These are phyloP conservation scores for Eucalyptus microcorys DNA, from an alignment of 345 rosid genomes.

Conservation along the genomic window DNA sequence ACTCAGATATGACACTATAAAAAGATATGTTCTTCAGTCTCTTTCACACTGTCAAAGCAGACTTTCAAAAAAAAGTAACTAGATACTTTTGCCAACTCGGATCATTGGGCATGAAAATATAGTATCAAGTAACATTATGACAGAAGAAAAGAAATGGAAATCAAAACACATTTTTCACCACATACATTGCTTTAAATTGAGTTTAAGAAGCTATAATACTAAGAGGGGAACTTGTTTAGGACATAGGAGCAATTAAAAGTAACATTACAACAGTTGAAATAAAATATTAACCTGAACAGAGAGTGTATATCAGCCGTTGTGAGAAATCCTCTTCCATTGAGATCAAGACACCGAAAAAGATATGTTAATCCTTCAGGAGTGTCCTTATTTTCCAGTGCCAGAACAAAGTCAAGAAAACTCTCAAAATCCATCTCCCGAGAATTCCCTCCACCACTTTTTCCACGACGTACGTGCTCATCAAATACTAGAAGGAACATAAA, in stretches of 20 bases:
- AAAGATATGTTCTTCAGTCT: not conserved
- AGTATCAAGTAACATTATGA: not conserved
- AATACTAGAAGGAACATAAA: constrained; percentile 35
- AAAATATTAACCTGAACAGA: constrained; percentile 69
- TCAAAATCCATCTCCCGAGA: constrained; percentile 94
- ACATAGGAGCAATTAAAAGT: not conserved
- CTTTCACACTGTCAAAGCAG: not conserved
- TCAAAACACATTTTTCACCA: not conserved
- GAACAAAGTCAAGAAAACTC: constrained; percentile 90
- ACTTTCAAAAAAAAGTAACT: not conserved
- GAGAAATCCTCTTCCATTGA: constrained; percentile 80
- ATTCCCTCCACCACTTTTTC: constrained; percentile 53
- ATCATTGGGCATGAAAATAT: not conserved
- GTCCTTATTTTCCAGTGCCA: constrained; percentile 96
- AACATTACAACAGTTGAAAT: not conserved
- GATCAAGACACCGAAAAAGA: constrained; percentile 89
- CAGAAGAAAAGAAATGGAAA: not conserved
- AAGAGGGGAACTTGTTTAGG: not conserved
- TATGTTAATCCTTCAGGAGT: constrained; percentile 94
- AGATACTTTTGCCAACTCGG: not conserved
- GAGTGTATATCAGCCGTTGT: constrained; percentile 96
- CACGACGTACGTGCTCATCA: constrained; percentile 91
- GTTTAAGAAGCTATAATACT: not conserved
- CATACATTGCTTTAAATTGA: not conserved
- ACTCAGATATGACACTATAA: not conserved